Conservation (phyloP, 257 asterid genomes). For the Cruciata laevipes region DNA sequence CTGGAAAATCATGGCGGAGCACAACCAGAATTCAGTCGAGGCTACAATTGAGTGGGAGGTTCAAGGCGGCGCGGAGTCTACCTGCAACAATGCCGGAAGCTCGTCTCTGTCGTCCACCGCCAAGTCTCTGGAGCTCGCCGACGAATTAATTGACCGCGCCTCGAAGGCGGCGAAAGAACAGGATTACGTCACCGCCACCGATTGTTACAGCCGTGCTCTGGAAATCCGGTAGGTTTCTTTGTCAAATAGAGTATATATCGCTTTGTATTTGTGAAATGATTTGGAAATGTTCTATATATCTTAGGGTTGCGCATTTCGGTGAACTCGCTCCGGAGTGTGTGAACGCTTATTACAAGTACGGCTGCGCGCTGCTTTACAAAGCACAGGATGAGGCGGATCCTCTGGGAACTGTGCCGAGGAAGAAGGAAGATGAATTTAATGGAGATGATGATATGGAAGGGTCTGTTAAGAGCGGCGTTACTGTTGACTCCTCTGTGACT, state of each 20-base stretch:
- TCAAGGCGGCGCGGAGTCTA: conserved; percentile 51
- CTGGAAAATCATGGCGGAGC: conserved; percentile 49
- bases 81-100: conserved; percentile 48
- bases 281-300: neutral
- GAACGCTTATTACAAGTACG: conserved; percentile 75
- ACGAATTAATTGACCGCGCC: conserved; percentile 59
- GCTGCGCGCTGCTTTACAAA: conserved; percentile 60
- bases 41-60: conserved; percentile 41
- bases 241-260: neutral
- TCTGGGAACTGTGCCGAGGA: conserved; percentile 68
- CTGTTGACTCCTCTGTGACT: conserved; percentile 57
- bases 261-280: neutral
- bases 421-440: conserved; percentile 47
- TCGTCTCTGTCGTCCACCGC: conserved; percentile 31
- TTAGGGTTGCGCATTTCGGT: conserved; percentile 71
- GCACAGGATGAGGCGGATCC: conserved; percentile 95
- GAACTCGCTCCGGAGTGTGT: conserved; percentile 91
- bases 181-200: conserved; percentile 75
- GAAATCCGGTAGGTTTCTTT: conserved; percentile 57
- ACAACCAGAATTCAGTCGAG: conserved; percentile 51
- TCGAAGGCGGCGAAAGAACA: conserved; percentile 54
- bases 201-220: conserved; percentile 91
- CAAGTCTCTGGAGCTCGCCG: conserved; percentile 51
- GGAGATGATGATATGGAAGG: conserved; percentile 51
- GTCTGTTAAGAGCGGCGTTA: conserved; percentile 37